Evolutionary conservation across 2,329 filamentous ascomycete species (phyloP).

Genomic region (Beauveria sp.): DNA sequence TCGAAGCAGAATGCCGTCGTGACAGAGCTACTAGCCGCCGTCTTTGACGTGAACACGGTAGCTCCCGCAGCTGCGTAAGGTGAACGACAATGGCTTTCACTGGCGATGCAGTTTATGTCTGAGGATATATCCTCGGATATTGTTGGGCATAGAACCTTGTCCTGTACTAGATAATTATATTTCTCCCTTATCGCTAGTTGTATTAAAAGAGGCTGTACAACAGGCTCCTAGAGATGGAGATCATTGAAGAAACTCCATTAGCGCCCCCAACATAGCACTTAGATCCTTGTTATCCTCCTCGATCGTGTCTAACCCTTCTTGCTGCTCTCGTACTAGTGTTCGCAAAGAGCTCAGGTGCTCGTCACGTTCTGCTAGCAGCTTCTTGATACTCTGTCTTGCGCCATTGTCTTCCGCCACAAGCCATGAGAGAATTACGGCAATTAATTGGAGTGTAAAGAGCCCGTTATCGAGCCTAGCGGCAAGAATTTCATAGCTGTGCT

Average conservation of each 20-base stretch:
- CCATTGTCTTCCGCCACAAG: conserved; percentile 81
- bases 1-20: conserved; percentile 75
- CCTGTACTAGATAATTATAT: conserved; percentile 5
- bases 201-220: not conserved
- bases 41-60: conserved; percentile 74
- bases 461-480: conserved; percentile 74
- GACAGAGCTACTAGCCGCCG: conserved; percentile 74
- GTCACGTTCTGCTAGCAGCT: conserved; percentile 59
- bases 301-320: conserved; percentile 44
- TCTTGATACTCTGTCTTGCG: conserved; percentile 56
- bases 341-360: conserved; percentile 57
- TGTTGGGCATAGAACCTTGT: not conserved
- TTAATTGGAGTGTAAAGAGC: conserved; percentile 71
- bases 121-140: not conserved
- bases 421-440: conserved; percentile 86
- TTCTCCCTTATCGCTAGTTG: not conserved
- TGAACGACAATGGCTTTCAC: not conserved
- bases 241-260: conserved; percentile 41
- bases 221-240: not conserved
- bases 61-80: conserved; percentile 26
- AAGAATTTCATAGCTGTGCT: conserved; percentile 64
- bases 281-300: conserved; percentile 53
- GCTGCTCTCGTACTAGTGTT: conserved; percentile 57
- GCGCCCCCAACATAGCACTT: conserved; percentile 46
- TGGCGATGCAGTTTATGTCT: not conserved